Base-by-base conservation (phyloP, 345 rosid species). In the Arabis hirsuta region DNA sequence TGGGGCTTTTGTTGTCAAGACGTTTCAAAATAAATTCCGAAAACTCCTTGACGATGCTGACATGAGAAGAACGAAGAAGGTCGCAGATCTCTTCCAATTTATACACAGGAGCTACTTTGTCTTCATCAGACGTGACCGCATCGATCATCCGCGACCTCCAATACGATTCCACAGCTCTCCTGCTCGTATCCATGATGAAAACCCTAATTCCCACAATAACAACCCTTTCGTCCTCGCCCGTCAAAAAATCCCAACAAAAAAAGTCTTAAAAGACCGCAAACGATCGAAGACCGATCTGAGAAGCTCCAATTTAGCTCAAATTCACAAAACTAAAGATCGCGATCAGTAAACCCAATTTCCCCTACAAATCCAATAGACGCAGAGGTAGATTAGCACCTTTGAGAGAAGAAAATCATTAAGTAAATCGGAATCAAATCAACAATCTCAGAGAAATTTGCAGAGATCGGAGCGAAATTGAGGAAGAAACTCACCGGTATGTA, bases 131-230 rank as follows among this genome's bases (percentile, higher is more conserved):
- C 7, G 99, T 92, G 5, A 89, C 98, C 56, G 76, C 92, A 39
- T 95, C 99, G 59, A 92, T 70, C 94, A 95, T 84, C 82, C 92
- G 80, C 74, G 98, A 92, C 69, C 99, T 86, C 99, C 98, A 90
- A 71, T 90, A 95, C 69, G 99, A 90, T 71, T 95, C 99, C 82
- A 95, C 98, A 14, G 99, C 99, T 82, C 98, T 87, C 76, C 98
- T 86, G 82, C 99, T 95, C 62, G 99, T 92, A 81, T 95, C 98
- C 99, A 95, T 95, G 65, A 41, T 32, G 59, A 54, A 19, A 44
- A 22, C n/a, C 59, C 53, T 29, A 51, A 71, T 59, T 31, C 62
- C 71, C 29, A 11, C 52, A 14, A 14, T 50, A 41, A n/a, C 16
- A 9, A 20, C 27, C 29, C 29, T 22, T 31, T 65, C 68, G 20